phyloP scores from a whole-genome alignment of 176 grass and related monocot species.

The Otatea glauca region DNA sequence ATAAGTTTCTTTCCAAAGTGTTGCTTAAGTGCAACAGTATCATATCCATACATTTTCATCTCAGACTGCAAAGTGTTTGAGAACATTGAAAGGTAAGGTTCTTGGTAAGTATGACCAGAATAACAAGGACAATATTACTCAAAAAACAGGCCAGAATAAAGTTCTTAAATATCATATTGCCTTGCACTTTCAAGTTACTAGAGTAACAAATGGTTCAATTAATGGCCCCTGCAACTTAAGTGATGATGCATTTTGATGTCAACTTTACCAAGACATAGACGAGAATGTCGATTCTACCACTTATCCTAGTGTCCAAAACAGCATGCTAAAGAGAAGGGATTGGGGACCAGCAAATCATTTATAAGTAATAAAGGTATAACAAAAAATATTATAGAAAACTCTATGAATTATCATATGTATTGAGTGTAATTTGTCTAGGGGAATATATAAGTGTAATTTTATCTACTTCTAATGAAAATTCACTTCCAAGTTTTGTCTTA shows the following conservation, averaged over 20 bases:
- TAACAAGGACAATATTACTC: constrained; percentile 9
- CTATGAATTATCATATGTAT: background rate
- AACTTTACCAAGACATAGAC: background rate
- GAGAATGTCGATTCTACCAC: background rate
- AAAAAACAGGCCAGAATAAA: background rate
- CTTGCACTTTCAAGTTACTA: constrained; percentile 4
- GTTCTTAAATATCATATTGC: background rate
- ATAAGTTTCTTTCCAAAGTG: constrained; percentile 96
- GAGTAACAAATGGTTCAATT: background rate
- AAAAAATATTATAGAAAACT: background rate
- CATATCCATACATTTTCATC: constrained; percentile 96
- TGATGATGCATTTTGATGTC: background rate
- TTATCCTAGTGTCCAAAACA: constrained; percentile 11
- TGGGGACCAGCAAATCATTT: background rate
- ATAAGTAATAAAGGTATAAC: background rate
- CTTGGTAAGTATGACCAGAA: constrained; percentile 12
- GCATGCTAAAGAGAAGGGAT: background rate
- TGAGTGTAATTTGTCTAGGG: background rate
- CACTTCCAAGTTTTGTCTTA: background rate
- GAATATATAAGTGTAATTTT: background rate
- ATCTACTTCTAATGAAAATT: background rate
- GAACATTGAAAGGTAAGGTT: constrained; percentile 23
- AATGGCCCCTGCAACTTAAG: constrained; percentile 17
- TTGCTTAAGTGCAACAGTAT: constrained; percentile 89
- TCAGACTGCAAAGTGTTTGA: constrained; percentile 69